Conservation (phyloP, 116 monocot species). For the Posidonia oceanica region DNA sequence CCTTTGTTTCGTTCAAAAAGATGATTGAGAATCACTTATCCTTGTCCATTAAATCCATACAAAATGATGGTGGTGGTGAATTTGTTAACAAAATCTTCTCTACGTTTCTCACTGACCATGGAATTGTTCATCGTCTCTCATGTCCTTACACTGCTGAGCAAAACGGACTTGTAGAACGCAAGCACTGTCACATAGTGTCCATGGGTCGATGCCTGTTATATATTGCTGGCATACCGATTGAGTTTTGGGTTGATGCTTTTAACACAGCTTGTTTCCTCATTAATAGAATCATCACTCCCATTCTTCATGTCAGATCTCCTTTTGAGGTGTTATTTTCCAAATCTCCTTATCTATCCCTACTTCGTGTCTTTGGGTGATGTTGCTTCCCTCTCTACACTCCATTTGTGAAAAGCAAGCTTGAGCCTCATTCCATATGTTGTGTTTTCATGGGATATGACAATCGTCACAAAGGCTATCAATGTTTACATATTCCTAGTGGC, state of each 20-base stretch:
- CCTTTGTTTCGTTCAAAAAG: not conserved
- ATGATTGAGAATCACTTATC: not conserved
- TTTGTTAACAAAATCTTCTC: not conserved
- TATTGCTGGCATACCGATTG: not conserved
- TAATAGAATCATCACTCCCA: too few species aligned
- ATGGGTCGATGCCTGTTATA: too few species aligned
- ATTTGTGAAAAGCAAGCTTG: not conserved
- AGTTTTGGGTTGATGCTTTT: not conserved
- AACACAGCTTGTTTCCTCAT: too few species aligned
- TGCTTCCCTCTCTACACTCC: not conserved
- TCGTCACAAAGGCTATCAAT: too few species aligned
- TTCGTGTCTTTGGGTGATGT: not conserved
- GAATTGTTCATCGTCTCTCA: not conserved
- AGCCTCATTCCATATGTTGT: not conserved
- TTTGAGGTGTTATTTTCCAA: too few species aligned
- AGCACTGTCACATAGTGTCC: too few species aligned
- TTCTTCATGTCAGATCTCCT: too few species aligned
- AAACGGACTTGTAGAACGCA: not conserved
- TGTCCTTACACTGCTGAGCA: not conserved
- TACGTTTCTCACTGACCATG: not conserved
- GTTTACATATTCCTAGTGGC: not conserved
- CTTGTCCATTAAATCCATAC: too few species aligned
- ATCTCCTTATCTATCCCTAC: too few species aligned
- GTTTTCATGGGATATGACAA: not conserved
- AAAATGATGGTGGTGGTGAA: too few species aligned